Conservation (phyloP, 257 asterid genomes). For the Nemophila menziesii region DNA sequence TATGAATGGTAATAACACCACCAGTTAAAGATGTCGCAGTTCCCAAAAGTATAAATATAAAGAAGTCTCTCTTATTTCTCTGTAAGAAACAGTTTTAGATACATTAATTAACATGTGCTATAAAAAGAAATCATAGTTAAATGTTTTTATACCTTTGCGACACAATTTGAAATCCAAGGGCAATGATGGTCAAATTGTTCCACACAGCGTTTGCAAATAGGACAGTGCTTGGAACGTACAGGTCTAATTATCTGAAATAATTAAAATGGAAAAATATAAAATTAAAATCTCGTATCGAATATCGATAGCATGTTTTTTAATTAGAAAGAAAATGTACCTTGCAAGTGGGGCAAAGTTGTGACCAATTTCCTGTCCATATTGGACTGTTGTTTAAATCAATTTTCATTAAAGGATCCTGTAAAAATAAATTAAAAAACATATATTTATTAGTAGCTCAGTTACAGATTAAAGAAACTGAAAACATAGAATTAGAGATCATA, state of each 20-base stretch:
- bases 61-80: constrained; percentile 86
- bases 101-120: background rate
- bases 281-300: constrained; percentile 4
- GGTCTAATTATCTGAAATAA: constrained; percentile 72
- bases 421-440: constrained; percentile 5
- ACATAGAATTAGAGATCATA: background rate
- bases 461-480: constrained; percentile 2
- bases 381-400: constrained; percentile 56
- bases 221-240: constrained; percentile 95
- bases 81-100: constrained; percentile 14
- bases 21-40: constrained; percentile 47
- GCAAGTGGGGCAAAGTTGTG: constrained; percentile 99
- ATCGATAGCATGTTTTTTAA: constrained; percentile 9
- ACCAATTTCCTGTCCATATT: constrained; percentile 84
- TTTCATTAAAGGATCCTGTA: constrained; percentile 74
- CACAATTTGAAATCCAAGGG: constrained; percentile 98
- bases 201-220: constrained; percentile 79
- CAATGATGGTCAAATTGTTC: constrained; percentile 99
- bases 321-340: constrained; percentile 41
- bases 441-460: background rate
- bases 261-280: constrained; percentile 7
- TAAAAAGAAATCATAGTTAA: background rate
- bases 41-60: constrained; percentile 69
- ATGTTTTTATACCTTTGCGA: constrained; percentile 60
- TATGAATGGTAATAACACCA: constrained; percentile 49